Percentiles rank a stretch among this genome's conserved stretches.
These are phyloP conservation scores for Tricholoma bakamatsutake DNA, from an alignment of 768 basidiomycete species.

Conservation along the genomic window DNA sequence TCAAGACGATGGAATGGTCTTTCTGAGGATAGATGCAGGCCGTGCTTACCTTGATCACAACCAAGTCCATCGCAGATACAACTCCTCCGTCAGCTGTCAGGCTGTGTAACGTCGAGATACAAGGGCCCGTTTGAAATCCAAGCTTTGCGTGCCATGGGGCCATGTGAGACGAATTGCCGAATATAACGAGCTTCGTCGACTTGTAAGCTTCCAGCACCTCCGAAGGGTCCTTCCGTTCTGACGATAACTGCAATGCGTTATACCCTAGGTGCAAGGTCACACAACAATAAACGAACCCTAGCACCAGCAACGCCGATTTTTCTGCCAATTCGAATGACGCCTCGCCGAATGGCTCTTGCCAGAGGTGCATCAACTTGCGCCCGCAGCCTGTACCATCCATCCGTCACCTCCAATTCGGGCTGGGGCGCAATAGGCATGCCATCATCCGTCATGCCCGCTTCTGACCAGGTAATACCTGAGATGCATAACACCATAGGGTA, in stretches of 20 bases:
- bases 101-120: constrained; percentile 71
- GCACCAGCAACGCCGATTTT: constrained; percentile 83
- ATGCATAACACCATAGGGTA: constrained; percentile 85
- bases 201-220: constrained; percentile 81
- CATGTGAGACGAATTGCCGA: constrained; percentile 82
- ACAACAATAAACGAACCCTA: constrained; percentile 47
- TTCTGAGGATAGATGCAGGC: background rate
- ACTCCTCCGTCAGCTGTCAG: constrained; percentile 78
- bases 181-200: constrained; percentile 57
- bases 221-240: constrained; percentile 66
- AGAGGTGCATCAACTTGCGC: constrained; percentile 73
- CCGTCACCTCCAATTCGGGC: constrained; percentile 84
- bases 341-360: constrained; percentile 58
- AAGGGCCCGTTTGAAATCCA: constrained; percentile 65
- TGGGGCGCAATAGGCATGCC: constrained; percentile 30
- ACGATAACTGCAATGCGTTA: constrained; percentile 44
- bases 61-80: constrained; percentile 68
- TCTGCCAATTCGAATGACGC: constrained; percentile 66
- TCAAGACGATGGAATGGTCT: background rate
- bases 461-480: constrained; percentile 59
- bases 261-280: background rate
- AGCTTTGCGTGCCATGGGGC: constrained; percentile 87
- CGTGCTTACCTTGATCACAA: constrained; percentile 55
- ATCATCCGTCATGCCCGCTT: constrained; percentile 30
- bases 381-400: constrained; percentile 92